Evolutionary conservation across 2,329 filamentous ascomycete genomes (phyloP).

Genomic region (Talaromyces sp.): DNA sequence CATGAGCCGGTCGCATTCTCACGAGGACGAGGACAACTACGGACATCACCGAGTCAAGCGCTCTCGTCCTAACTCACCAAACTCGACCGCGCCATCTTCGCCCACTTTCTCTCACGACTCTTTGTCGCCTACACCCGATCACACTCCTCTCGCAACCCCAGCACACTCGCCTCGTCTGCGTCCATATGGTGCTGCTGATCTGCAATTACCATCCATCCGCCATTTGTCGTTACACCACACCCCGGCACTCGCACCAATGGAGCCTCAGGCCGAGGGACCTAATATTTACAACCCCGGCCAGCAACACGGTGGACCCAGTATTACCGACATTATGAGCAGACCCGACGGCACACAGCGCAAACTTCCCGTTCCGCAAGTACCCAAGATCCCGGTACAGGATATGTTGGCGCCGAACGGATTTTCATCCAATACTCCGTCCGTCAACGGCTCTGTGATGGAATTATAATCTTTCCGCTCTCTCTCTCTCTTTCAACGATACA

Average conservation of each 20-base stretch:
- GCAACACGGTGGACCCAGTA: conserved; percentile 67
- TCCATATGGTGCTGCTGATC: conserved; percentile 65
- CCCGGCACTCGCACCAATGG: conserved; percentile 68
- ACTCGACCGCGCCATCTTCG: conserved; percentile 92
- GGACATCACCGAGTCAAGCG: conserved; percentile 67
- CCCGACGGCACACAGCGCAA: conserved; percentile 86
- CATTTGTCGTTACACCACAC: conserved; percentile 65
- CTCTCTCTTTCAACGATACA: conserved; percentile 1
- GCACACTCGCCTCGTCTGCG: conserved; percentile 90
- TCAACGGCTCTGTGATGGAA: conserved; percentile 72
- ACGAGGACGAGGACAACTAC: conserved; percentile 62
- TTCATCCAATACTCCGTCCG: conserved; percentile 69
- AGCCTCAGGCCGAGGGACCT: conserved; percentile 60
- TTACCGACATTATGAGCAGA: conserved; percentile 89
- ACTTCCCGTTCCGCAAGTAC: conserved; percentile 81
- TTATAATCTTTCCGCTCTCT: background rate
- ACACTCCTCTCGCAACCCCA: conserved; percentile 96
- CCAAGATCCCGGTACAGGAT: conserved; percentile 84
- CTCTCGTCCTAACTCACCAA: conserved; percentile 87
- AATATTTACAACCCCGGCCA: conserved; percentile 56
- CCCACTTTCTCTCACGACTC: conserved; percentile 97
- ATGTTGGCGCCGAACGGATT: conserved; percentile 67
- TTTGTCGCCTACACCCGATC: conserved; percentile 89
- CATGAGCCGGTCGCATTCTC: conserved; percentile 85
- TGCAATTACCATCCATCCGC: conserved; percentile 84